Evolutionary conservation across 192 early-diverging fungal species (phyloP).

Genomic region (Backusella macrospora): DNA sequence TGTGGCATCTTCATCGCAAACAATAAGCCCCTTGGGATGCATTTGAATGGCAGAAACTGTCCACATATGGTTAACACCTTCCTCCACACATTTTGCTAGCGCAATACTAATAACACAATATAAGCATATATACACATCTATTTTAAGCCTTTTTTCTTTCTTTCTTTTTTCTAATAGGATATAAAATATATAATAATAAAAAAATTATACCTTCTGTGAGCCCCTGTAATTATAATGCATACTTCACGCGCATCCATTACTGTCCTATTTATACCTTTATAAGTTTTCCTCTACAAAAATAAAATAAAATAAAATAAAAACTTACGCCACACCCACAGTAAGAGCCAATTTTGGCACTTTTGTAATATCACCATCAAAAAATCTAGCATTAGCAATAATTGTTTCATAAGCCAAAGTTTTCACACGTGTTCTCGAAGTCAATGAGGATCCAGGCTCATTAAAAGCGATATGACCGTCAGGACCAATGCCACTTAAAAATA

Average conservation of each 20-base stretch:
- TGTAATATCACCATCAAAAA: constrained; percentile 77
- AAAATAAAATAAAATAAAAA: no score
- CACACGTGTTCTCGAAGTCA: constrained; percentile 79
- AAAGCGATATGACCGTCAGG: constrained; percentile 92
- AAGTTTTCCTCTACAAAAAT: not conserved
- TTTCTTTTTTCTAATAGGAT: not conserved
- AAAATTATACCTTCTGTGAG: constrained; percentile 58
- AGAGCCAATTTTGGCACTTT: constrained; percentile 86
- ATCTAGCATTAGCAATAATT: constrained; percentile 24
- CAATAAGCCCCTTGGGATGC: constrained; percentile 78
- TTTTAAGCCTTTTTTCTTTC: not conserved
- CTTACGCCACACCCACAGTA: constrained; percentile 79
- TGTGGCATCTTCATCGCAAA: constrained; percentile 86
- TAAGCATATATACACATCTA: no score
- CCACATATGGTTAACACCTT: constrained; percentile 87
- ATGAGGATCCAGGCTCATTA: constrained; percentile 79
- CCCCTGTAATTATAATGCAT: constrained; percentile 82
- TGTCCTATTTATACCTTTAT: constrained; percentile 49
- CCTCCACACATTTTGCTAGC: constrained; percentile 82
- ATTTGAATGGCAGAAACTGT: constrained; percentile 84
- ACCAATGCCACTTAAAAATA: constrained; percentile 83
- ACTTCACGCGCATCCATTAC: constrained; percentile 88
- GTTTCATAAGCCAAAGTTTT: constrained; percentile 80
- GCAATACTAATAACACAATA: no score
- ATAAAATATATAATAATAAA: not conserved